A percentile compares a stretch with the other conserved stretches of the same genome.
Conservation (phyloP, 2,329 filamentous ascomycete genomes). For the Ceratocystis variospora region DNA sequence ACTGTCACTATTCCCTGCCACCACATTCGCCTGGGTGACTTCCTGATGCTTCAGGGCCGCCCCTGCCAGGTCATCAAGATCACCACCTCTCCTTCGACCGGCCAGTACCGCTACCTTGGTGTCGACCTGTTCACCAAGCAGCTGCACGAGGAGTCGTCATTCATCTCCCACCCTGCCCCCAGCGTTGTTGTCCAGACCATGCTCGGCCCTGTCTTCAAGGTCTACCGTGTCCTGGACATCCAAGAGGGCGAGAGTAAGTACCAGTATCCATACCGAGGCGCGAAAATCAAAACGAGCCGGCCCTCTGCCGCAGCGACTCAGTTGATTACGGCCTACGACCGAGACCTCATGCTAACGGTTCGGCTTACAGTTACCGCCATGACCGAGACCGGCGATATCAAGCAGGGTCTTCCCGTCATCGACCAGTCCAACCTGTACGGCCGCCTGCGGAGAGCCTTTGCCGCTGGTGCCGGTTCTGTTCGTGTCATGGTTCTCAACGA, state of each 20-base stretch:
- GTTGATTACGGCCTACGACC: constrained; percentile 13
- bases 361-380: constrained; percentile 61
- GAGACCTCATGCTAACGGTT: constrained; percentile 18
- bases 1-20: constrained; percentile 98
- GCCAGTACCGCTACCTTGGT: constrained; percentile 98
- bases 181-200: constrained; percentile 98
- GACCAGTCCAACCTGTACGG: constrained; percentile 83
- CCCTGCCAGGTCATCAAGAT: constrained; percentile 99
- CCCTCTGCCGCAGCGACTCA: background rate
- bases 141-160: constrained; percentile 95
- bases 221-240: constrained; percentile 98
- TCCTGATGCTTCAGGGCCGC: constrained; percentile 96
- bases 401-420: constrained; percentile 84
- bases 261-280: constrained; percentile 16
- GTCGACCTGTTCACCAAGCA: constrained; percentile 99
- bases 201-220: constrained; percentile 98
- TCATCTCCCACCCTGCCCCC: constrained; percentile 91
- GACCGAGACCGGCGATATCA: constrained; percentile 98
- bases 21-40: constrained; percentile 97
- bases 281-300: background rate
- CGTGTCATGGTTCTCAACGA: constrained; percentile 94
- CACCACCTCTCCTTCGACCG: constrained; percentile 92
- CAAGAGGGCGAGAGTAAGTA: constrained; percentile 50
- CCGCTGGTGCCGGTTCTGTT: constrained; percentile 82
- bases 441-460: constrained; percentile 71